These are phyloP conservation scores for Yamadazyma oceani DNA, from an alignment of 1,139 yeast species.

Conservation along the genomic window DNA sequence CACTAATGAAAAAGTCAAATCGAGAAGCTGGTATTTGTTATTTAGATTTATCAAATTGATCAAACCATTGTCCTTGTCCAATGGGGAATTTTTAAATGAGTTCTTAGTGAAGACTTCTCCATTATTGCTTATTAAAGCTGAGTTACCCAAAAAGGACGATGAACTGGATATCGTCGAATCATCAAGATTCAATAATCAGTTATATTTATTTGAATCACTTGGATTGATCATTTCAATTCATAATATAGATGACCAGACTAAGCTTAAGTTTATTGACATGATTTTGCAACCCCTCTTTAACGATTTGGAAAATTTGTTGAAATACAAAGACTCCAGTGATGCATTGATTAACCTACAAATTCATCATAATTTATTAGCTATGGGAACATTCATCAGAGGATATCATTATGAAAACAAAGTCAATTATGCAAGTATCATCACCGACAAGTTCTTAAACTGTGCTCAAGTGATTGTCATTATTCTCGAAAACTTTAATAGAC, in stretches of 20 bases:
- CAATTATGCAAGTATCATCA: slow-evolving; percentile 33
- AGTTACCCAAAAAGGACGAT: slow-evolving; percentile 50
- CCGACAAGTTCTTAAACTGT: slow-evolving; percentile 63
- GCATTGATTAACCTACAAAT: slow-evolving; percentile 50
- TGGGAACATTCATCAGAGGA: slow-evolving; percentile 89
- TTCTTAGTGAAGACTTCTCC: slow-evolving; percentile 42
- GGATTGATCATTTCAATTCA: slow-evolving; percentile 64
- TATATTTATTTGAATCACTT: slow-evolving; percentile 78
- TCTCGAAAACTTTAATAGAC: slow-evolving; percentile 68
- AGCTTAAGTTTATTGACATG: slow-evolving; percentile 54
- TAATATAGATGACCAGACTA: slow-evolving; percentile 28
- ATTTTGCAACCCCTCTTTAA: slow-evolving; percentile 78
- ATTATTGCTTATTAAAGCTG: slow-evolving; percentile 60
- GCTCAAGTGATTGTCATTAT: slow-evolving; percentile 85
- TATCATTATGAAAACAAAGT: slow-evolving; percentile 45
- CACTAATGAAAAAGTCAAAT: slow-evolving; percentile 66
- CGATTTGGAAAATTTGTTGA: slow-evolving; percentile 53
- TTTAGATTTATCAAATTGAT: slow-evolving; percentile 79
- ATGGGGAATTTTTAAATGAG: slow-evolving; percentile 31
- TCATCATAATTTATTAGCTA: slow-evolving; percentile 84
- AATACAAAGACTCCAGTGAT: slow-evolving; percentile 7
- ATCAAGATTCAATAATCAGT: slow-evolving; percentile 72
- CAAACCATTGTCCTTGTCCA: slow-evolving; percentile 48
- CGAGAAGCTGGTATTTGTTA: slow-evolving; percentile 88
- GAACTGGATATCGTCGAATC: slow-evolving; percentile 56